phyloP scores from a whole-genome alignment of 306 rosid genomes.

The Cyclanthera cordifolia region DNA sequence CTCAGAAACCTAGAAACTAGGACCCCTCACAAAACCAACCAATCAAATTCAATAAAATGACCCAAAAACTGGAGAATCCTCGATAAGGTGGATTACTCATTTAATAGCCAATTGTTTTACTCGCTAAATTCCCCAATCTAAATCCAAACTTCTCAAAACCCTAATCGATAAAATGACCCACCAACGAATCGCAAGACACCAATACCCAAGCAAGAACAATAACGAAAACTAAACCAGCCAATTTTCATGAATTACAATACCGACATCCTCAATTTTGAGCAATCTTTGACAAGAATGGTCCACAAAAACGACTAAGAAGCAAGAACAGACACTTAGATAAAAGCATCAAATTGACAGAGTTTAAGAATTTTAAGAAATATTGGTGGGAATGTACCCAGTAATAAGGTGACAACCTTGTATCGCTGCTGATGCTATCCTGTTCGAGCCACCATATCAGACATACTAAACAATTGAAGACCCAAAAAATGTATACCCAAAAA shows the following conservation, averaged over 20 bases:
- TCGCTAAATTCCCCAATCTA: too few species aligned
- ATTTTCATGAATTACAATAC: background rate
- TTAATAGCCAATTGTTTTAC: too few species aligned
- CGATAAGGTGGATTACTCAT: too few species aligned
- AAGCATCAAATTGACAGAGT: background rate
- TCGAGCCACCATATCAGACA: conserved; percentile 81
- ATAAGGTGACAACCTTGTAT: conserved; percentile 79
- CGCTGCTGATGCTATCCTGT: conserved; percentile 82
- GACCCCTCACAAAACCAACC: too few species aligned
- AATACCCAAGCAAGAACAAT: background rate
- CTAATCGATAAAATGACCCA: too few species aligned
- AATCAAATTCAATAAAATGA: too few species aligned
- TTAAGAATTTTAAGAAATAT: background rate
- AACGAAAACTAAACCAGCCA: background rate
- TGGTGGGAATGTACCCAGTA: conserved; percentile 39
- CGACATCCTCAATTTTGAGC: background rate
- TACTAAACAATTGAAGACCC: conserved; percentile 19
- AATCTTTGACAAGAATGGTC: conserved; percentile 13
- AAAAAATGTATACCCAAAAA: background rate
- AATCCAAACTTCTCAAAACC: too few species aligned
- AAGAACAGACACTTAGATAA: background rate
- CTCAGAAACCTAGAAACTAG: too few species aligned
- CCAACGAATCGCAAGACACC: background rate
- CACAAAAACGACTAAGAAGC: conserved; percentile 13
- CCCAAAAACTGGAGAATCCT: too few species aligned